These are phyloP conservation scores for Priceomyces carsonii DNA, from an alignment of 805 yeast genomes.

Conservation along the genomic window DNA sequence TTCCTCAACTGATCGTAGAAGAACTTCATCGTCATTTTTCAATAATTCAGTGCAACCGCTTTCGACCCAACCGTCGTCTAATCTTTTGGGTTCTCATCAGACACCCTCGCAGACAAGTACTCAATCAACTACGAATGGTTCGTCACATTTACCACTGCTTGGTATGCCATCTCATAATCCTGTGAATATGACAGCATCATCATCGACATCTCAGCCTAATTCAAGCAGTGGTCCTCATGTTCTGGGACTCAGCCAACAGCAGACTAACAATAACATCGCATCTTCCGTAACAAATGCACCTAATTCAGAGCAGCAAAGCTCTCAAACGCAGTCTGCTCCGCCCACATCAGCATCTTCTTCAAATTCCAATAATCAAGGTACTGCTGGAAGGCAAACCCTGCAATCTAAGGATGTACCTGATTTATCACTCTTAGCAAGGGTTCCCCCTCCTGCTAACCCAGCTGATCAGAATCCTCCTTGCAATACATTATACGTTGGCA, in stretches of 20 bases:
- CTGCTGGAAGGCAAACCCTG: slow-evolving; percentile 12
- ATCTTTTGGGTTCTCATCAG: slow-evolving; percentile 14
- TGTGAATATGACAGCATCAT: slow-evolving; percentile 3
- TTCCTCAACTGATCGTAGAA: slow-evolving; percentile 39
- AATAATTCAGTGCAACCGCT: slow-evolving; percentile 23
- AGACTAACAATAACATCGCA: slow-evolving; percentile 2
- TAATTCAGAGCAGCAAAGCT: slow-evolving; percentile 5
- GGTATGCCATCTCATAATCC: slow-evolving; percentile 7
- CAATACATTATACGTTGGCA: slow-evolving; percentile 94
- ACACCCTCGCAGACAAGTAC: slow-evolving; percentile 11
- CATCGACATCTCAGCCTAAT: slow-evolving; percentile 16
- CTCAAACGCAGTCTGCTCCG: slow-evolving; percentile 8
- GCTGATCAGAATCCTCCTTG: slow-evolving; percentile 99
- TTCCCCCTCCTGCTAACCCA: slow-evolving; percentile 93
- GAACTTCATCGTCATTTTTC: slow-evolving; percentile 57
- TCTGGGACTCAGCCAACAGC: slow-evolving; percentile 8
- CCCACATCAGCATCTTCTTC: slow-evolving; percentile 8
- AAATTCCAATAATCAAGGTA: slow-evolving; percentile 7
- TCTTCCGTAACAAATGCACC: slow-evolving; percentile 3
- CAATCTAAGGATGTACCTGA: slow-evolving; percentile 53
- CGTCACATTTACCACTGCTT: slow-evolving; percentile 5
- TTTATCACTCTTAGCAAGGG: slow-evolving; percentile 70
- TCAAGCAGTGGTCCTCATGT: slow-evolving; percentile 12
- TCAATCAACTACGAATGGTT: slow-evolving; percentile 13
- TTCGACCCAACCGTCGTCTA: slow-evolving; percentile 12